Percentiles rank a stretch among this genome's conserved stretches.
Evolutionary conservation across 2,329 filamentous ascomycete genomes (phyloP).

Genomic region (Emergomyces pasteurianus): DNA sequence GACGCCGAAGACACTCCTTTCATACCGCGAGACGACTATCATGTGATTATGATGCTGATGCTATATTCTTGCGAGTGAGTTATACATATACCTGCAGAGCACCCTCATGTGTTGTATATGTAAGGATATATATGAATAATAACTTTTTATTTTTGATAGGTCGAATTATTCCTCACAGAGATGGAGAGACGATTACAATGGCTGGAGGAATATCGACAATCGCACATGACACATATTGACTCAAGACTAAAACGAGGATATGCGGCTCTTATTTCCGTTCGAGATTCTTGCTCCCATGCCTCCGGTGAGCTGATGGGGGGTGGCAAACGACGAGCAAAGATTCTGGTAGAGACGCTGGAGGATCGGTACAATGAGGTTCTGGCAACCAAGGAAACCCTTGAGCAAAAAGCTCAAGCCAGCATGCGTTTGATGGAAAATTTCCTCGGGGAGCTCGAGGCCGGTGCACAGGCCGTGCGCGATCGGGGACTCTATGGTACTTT

Average conservation of each 20-base stretch:
- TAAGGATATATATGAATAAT: too few relatives aligned
- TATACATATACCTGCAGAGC: not conserved
- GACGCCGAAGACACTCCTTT: constrained; percentile 35
- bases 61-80: constrained; percentile 32
- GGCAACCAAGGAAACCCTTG: constrained; percentile 70
- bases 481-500: constrained; percentile 67
- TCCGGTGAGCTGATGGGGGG: constrained; percentile 84
- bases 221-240: constrained; percentile 70
- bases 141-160: constrained; percentile 15
- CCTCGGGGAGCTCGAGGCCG: constrained; percentile 71
- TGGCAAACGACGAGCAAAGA: constrained; percentile 67
- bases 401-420: constrained; percentile 81
- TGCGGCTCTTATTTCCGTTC: constrained; percentile 71
- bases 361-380: constrained; percentile 76
- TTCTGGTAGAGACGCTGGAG: constrained; percentile 90
- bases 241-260: constrained; percentile 75
- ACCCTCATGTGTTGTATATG: not conserved
- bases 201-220: constrained; percentile 75
- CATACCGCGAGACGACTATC: constrained; percentile 31
- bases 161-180: constrained; percentile 53
- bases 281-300: constrained; percentile 76
- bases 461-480: constrained; percentile 68
- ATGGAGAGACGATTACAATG: constrained; percentile 77
- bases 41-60: constrained; percentile 34
- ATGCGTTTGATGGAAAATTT: constrained; percentile 78